These are phyloP conservation scores for Puccinellia tenuiflora DNA, from an alignment of 176 grass and related monocot species.

Conservation along the genomic window DNA sequence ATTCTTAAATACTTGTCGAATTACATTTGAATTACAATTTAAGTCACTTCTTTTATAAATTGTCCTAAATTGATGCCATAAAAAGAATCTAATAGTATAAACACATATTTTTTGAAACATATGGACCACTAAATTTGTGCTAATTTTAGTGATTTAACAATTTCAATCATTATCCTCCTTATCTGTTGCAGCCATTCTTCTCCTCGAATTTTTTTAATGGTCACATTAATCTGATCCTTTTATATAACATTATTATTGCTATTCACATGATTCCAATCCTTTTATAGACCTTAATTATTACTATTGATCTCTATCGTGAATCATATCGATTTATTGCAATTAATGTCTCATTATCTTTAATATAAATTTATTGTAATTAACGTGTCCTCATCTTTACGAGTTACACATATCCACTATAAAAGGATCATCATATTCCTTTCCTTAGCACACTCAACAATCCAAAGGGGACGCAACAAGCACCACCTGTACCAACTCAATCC, in stretches of 20 bases:
- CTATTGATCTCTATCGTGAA: neutral
- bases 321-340: neutral
- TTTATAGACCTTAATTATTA: neutral
- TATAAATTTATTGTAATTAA: neutral
- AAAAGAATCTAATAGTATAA: too few relatives aligned
- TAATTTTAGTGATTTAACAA: too few relatives aligned
- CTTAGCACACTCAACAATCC: neutral
- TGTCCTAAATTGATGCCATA: too few relatives aligned
- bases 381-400: neutral
- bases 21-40: too few relatives aligned
- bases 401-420: neutral
- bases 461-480: too few relatives aligned
- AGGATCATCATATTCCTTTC: neutral
- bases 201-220: too few relatives aligned
- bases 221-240: too few relatives aligned
- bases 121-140: too few relatives aligned
- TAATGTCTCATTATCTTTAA: too few relatives aligned
- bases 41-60: too few relatives aligned
- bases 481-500: neutral
- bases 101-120: too few relatives aligned
- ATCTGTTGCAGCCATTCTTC: neutral
- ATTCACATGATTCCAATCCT: neutral
- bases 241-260: neutral
- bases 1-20: too few relatives aligned
- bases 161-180: neutral